Evolutionary conservation across 192 early-diverging fungal genomes (phyloP).

Genomic region (Linnemannia hyalina): DNA sequence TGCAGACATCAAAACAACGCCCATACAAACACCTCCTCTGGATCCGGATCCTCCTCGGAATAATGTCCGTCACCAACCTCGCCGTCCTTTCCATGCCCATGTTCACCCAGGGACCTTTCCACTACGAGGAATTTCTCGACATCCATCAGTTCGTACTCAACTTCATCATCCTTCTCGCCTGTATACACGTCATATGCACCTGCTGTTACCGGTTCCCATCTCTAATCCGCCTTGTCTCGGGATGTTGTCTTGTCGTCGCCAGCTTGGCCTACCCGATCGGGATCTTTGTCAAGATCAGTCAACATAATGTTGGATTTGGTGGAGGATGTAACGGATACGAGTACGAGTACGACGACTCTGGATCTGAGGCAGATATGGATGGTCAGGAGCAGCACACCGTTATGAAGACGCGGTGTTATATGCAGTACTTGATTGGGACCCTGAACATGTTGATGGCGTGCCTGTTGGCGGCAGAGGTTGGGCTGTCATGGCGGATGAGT

Average conservation of each 20-base stretch:
- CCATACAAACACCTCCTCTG: background rate
- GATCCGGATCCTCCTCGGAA: background rate
- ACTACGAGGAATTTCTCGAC: background rate
- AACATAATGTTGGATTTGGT: background rate
- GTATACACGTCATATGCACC: background rate
- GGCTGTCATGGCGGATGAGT: background rate
- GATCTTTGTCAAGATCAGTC: conserved; percentile 5
- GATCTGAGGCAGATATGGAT: background rate
- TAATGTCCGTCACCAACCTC: background rate
- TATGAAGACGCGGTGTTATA: conserved; percentile 1
- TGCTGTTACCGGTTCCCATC: background rate
- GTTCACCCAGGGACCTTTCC: background rate
- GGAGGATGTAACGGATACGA: background rate
- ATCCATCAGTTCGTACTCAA: background rate
- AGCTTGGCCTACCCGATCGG: background rate
- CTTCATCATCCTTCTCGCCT: background rate
- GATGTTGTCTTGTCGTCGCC: background rate
- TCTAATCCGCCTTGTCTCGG: background rate
- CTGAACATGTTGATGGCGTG: background rate
- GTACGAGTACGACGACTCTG: background rate
- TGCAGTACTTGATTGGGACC: background rate
- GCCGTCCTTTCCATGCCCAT: background rate
- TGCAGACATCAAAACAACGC: background rate
- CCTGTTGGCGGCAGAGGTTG: background rate
- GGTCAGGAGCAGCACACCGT: no score